Conservation (phyloP, 129 eudicot species). For the Deinandra increscens region DNA sequence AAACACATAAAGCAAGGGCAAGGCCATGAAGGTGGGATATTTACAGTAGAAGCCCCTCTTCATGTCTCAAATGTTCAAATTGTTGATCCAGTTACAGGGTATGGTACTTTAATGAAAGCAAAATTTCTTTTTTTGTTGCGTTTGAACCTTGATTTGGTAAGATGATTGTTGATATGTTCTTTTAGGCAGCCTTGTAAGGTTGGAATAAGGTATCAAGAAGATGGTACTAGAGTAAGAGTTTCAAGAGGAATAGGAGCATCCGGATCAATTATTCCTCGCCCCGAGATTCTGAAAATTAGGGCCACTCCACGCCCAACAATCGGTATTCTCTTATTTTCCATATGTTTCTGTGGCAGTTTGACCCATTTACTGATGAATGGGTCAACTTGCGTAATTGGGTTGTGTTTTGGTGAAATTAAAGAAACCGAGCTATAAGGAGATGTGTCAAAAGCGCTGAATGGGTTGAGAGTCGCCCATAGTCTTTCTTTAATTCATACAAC, state of each 20-base stretch:
- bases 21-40: constrained; percentile 96
- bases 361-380: too few species aligned
- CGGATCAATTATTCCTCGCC: constrained; percentile 86
- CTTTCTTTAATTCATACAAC: too few species aligned
- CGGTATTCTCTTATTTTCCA: constrained; percentile 22
- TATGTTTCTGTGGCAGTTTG: too few species aligned
- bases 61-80: constrained; percentile 93
- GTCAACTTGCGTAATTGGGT: too few species aligned
- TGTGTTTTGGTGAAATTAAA: too few species aligned
- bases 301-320: constrained; percentile 76
- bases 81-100: constrained; percentile 82
- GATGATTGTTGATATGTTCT: constrained; percentile 13
- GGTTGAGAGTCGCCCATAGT: too few species aligned
- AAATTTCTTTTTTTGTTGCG: not conserved
- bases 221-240: constrained; percentile 86
- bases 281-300: constrained; percentile 87
- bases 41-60: constrained; percentile 91
- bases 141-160: not conserved
- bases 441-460: too few species aligned
- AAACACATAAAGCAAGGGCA: constrained; percentile 96
- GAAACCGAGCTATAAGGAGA: too few species aligned
- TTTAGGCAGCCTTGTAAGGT: constrained; percentile 79
- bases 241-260: constrained; percentile 91
- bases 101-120: constrained; percentile 17
- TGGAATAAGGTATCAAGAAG: constrained; percentile 76